Percentiles rank a stretch among this genome's conserved stretches.
Conservation (phyloP, 306 rosid species). For the Mimosa bimucronata region DNA sequence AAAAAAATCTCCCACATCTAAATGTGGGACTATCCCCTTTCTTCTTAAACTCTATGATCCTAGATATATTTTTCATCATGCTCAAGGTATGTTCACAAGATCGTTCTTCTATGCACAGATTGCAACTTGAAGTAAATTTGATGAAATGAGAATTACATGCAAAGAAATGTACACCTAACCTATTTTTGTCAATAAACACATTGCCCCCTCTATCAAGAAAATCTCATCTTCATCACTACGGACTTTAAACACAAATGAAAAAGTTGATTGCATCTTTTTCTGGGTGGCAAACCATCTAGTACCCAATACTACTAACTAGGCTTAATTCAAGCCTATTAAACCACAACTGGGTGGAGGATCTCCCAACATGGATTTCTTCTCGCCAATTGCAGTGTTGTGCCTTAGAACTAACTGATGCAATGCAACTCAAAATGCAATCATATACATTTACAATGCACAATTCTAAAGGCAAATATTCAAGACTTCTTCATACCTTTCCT, state of each 20-base stretch:
- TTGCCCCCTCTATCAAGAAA: not conserved
- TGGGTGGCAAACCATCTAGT: not conserved
- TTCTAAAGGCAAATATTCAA: slow-evolving; percentile 25
- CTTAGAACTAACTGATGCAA: not conserved
- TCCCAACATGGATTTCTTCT: not conserved
- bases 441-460: not conserved
- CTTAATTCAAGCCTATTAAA: not conserved
- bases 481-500: slow-evolving; percentile 64
- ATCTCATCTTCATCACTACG: not conserved
- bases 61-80: not conserved
- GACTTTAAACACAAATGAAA: not conserved
- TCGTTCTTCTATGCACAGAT: not conserved
- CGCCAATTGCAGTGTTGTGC: not conserved
- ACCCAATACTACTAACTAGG: not conserved
- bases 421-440: slow-evolving; percentile 13
- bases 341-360: not conserved
- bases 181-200: not conserved
- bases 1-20: not conserved
- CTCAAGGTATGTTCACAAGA: slow-evolving; percentile 18
- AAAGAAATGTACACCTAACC: slow-evolving; percentile 13
- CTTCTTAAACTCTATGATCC: not conserved
- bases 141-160: slow-evolving; percentile 27
- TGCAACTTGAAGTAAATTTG: slow-evolving; percentile 5
- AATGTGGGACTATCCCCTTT: not conserved
- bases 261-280: not conserved